A percentile compares a stretch with the other conserved stretches of the same genome.
phyloP scores from a whole-genome alignment of 2,329 filamentous ascomycete genomes.

The Beauveria asiatica region DNA sequence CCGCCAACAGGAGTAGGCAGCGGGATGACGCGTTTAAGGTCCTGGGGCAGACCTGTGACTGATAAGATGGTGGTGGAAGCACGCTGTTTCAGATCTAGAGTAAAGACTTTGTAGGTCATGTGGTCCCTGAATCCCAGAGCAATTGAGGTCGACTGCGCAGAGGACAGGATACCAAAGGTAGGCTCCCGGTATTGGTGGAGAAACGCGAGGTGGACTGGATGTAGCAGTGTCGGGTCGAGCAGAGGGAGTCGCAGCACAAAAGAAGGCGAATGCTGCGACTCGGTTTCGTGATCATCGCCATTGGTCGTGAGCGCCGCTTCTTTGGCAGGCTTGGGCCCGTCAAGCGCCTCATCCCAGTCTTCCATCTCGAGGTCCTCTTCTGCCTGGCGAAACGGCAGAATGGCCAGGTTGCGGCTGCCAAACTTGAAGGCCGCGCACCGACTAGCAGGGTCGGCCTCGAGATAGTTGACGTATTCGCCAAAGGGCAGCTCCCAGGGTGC shows the following conservation, averaged over 20 bases:
- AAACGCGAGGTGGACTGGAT: conserved; percentile 87
- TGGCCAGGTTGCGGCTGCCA: conserved; percentile 78
- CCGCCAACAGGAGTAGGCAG: conserved; percentile 82
- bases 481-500: conserved; percentile 74
- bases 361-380: conserved; percentile 87
- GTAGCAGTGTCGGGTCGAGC: conserved; percentile 77
- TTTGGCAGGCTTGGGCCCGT: conserved; percentile 54
- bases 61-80: conserved; percentile 90
- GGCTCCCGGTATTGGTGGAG: conserved; percentile 95
- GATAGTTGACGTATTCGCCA: conserved; percentile 66
- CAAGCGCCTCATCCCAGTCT: conserved; percentile 78
- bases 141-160: conserved; percentile 62
- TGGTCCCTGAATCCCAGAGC: conserved; percentile 79
- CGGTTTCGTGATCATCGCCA: conserved; percentile 29
- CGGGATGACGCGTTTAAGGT: conserved; percentile 74
- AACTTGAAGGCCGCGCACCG: conserved; percentile 94
- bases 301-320: conserved; percentile 27
- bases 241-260: conserved; percentile 88
- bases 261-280: conserved; percentile 75
- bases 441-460: conserved; percentile 84
- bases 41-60: conserved; percentile 75
- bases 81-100: conserved; percentile 84
- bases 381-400: conserved; percentile 80
- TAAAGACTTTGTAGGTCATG: conserved; percentile 88
- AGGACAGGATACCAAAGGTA: conserved; percentile 89